phyloP scores from a whole-genome alignment of 1,284 basidiomycete species.

The Coniophora puteana region DNA sequence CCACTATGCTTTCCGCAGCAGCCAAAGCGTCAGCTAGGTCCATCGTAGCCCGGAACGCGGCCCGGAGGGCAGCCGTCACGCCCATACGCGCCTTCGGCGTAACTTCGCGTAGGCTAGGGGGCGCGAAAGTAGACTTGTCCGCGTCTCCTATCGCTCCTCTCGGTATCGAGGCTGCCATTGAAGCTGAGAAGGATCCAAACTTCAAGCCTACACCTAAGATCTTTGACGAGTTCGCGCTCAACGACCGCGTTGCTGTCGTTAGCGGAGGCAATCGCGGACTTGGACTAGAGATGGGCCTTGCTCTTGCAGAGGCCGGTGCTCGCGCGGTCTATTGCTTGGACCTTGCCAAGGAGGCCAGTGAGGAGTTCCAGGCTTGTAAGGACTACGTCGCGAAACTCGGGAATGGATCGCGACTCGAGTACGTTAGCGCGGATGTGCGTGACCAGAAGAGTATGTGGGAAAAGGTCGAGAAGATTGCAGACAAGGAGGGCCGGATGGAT shows the following conservation, averaged over 20 bases:
- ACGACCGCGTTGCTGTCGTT: conserved; percentile 72
- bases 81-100: too few species aligned
- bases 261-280: conserved; percentile 80
- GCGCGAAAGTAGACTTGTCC: too few species aligned
- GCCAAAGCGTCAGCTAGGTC: too few species aligned
- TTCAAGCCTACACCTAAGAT: conserved; percentile 43
- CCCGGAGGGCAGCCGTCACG: too few species aligned
- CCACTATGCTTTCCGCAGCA: too few species aligned
- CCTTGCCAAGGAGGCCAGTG: conserved; percentile 58
- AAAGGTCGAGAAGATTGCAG: conserved; percentile 54
- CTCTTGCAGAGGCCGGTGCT: conserved; percentile 75
- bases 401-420: conserved; percentile 54
- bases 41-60: too few species aligned
- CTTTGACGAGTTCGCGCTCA: conserved; percentile 71
- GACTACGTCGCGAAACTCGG: conserved; percentile 49
- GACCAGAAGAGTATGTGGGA: conserved; percentile 58
- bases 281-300: conserved; percentile 79
- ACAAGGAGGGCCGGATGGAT: conserved; percentile 64
- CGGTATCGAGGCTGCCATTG: conserved; percentile 58
- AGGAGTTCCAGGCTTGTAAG: conserved; percentile 60
- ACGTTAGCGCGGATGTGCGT: conserved; percentile 61
- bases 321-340: conserved; percentile 77
- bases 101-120: too few species aligned
- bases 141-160: conserved; percentile 54
- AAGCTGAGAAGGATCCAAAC: conserved; percentile 32